Percentiles rank a stretch among this genome's conserved stretches.
Conservation (phyloP, 2,329 filamentous ascomycete species). For the Tolypocladium album region DNA sequence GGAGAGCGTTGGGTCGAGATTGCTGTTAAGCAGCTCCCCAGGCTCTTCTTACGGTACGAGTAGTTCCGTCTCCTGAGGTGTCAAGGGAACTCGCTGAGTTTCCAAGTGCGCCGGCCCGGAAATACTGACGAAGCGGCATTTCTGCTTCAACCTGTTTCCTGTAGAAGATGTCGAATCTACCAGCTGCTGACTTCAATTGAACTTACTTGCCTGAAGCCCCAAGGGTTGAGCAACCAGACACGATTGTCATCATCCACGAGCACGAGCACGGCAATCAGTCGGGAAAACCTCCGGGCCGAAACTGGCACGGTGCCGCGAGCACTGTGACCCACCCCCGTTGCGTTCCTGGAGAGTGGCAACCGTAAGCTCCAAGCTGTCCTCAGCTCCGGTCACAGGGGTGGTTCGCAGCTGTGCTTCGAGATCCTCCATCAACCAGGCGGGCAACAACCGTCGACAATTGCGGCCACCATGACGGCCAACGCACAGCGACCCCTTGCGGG, state of each 20-base stretch:
- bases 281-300: background rate
- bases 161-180: background rate
- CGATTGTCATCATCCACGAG: background rate
- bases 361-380: constrained; percentile 37
- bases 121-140: background rate
- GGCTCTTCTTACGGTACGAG: background rate
- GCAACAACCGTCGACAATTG: constrained; percentile 18
- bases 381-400: constrained; percentile 7
- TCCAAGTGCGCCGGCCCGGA: background rate
- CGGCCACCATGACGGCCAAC: constrained; percentile 33
- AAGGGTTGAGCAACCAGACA: background rate
- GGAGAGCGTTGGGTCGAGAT: background rate
- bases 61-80: background rate
- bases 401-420: constrained; percentile 8
- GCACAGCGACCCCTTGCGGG: constrained; percentile 53
- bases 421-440: constrained; percentile 22
- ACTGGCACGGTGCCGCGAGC: background rate
- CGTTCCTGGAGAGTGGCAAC: constrained; percentile 4
- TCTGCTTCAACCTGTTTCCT: background rate
- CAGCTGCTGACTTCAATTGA: background rate
- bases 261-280: background rate
- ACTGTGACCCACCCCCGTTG: constrained; percentile 5
- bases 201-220: background rate
- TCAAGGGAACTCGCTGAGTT: background rate
- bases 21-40: background rate